Evolutionary conservation across 106 monocot species (phyloP).

Genomic region (Acorus calamus): DNA sequence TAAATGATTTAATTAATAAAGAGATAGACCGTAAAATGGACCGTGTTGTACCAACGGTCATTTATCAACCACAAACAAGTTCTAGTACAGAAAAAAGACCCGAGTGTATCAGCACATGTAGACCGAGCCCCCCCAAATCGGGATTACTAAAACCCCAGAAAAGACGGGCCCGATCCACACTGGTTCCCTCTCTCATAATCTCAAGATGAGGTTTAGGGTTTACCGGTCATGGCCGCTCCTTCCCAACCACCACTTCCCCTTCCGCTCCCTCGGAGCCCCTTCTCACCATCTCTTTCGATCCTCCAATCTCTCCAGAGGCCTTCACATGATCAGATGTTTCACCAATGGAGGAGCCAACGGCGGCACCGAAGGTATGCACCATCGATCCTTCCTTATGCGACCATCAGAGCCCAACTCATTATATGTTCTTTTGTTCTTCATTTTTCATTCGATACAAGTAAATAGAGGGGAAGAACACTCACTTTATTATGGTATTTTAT

Average conservation of each 20-base stretch:
- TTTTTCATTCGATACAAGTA: not conserved
- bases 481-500: too few relatives aligned
- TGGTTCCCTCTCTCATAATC: too few relatives aligned
- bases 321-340: conserved; percentile 33
- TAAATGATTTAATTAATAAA: too few relatives aligned
- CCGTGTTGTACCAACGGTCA: too few relatives aligned
- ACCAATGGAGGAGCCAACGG: conserved; percentile 27
- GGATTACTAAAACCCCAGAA: too few relatives aligned
- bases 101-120: too few relatives aligned
- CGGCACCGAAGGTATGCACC: not conserved
- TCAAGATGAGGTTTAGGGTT: conserved; percentile 43
- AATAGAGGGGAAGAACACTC: not conserved
- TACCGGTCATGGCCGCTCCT: conserved; percentile 28
- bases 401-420: not conserved
- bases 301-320: conserved; percentile 14
- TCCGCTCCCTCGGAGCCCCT: not conserved
- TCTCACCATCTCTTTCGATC: conserved; percentile 1
- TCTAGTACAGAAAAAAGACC: too few relatives aligned
- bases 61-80: too few relatives aligned
- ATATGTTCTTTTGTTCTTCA: not conserved
- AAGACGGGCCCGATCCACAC: too few relatives aligned
- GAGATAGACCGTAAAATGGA: too few relatives aligned
- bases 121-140: too few relatives aligned
- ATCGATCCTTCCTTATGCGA: not conserved
- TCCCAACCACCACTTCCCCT: conserved; percentile 11